Percentiles rank a stretch among this genome's conserved stretches.
These are phyloP conservation scores for Populus simonii DNA, from an alignment of 345 rosid genomes.

Conservation along the genomic window DNA sequence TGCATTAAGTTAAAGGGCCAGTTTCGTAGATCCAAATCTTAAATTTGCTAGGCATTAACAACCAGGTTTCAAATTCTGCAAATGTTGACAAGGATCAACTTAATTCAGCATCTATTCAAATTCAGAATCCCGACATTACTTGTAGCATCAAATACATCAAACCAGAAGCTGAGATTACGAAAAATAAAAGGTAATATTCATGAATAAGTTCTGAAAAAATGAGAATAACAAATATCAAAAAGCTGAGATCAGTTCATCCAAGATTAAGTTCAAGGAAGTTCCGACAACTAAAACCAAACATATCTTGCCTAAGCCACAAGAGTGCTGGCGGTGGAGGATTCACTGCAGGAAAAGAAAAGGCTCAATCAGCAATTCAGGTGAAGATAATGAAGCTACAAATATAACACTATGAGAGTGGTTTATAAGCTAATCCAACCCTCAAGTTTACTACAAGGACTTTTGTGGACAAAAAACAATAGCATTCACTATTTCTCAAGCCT, in stretches of 20 bases:
- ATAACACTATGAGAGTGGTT: background rate
- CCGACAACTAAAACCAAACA: background rate
- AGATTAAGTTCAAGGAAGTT: background rate
- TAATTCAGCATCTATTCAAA: background rate
- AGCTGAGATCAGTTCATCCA: background rate
- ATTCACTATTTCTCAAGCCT: background rate
- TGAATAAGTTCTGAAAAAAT: background rate
- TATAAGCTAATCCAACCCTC: background rate
- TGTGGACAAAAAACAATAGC: background rate
- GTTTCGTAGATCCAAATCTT: background rate
- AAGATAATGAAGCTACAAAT: background rate
- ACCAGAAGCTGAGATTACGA: background rate
- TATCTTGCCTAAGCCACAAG: slow-evolving; percentile 46
- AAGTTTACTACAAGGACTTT: background rate
- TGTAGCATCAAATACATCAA: background rate
- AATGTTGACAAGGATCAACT: background rate
- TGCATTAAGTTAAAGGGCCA: background rate
- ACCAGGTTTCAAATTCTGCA: background rate
- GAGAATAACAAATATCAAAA: background rate
- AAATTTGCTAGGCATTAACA: background rate
- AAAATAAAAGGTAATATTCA: background rate
- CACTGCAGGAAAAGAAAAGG: slow-evolving; percentile 30
- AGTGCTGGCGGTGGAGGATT: slow-evolving; percentile 63
- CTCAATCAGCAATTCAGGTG: background rate
- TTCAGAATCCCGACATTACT: background rate